Conservation (phyloP, 257 asterid genomes). For the Gentiana dahurica region DNA sequence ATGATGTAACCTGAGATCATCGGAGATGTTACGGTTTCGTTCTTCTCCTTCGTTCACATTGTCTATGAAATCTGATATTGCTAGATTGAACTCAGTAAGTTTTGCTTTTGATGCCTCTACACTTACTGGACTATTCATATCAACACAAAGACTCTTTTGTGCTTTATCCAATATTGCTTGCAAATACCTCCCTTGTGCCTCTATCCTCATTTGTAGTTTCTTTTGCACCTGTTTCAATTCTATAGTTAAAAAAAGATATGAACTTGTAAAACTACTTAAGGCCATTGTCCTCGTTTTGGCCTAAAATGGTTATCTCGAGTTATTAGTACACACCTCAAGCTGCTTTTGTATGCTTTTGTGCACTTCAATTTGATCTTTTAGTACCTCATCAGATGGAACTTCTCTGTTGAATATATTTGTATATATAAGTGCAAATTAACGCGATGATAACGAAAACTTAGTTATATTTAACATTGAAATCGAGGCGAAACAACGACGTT, state of each 20-base stretch:
- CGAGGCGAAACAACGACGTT: not conserved
- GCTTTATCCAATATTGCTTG: slow-evolving; percentile 76
- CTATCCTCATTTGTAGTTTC: slow-evolving; percentile 86
- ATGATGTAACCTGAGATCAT: slow-evolving; percentile 11
- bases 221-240: slow-evolving; percentile 55
- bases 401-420: slow-evolving; percentile 33
- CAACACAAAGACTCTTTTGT: slow-evolving; percentile 44
- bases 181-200: slow-evolving; percentile 87
- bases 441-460: not conserved
- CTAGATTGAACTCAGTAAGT: slow-evolving; percentile 52
- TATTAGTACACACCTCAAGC: slow-evolving; percentile 49
- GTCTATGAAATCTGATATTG: slow-evolving; percentile 58
- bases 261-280: no score
- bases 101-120: slow-evolving; percentile 54
- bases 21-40: slow-evolving; percentile 19
- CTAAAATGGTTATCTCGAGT: no score
- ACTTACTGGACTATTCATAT: slow-evolving; percentile 27
- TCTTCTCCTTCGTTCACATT: slow-evolving; percentile 40
- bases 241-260: not conserved
- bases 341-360: slow-evolving; percentile 70
- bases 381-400: slow-evolving; percentile 53
- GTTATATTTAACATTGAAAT: not conserved
- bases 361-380: slow-evolving; percentile 58
- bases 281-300: no score
- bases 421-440: not conserved